Base-by-base conservation (phyloP, 2,329 filamentous ascomycete species). In the Paracorniculantispora psalliotae region DNA sequence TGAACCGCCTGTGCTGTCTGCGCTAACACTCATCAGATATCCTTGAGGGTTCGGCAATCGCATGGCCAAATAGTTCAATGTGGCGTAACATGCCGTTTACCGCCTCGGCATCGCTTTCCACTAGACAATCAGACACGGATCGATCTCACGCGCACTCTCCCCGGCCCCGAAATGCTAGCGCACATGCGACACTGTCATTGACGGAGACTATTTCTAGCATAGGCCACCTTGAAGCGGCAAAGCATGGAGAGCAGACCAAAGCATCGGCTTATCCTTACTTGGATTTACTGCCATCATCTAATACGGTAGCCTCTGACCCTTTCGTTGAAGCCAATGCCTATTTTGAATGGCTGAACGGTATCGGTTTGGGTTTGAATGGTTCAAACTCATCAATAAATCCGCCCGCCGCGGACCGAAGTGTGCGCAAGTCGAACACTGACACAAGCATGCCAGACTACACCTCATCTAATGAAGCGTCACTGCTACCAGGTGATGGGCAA, bases 61-160 rank as follows among this genome's bases (percentile, higher is more conserved):
- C 90, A 2, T 96, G 90, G 89, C 91, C 91, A 8, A 92, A 89
- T 68, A 75, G 82, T 21, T 73, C 76, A 17, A 89, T 91, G 86
- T 90, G 85, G 86, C 78, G 78, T 21, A 79, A 78, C 39, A 71
- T 75, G 19, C 72, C 76, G 15, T 71, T 75, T 61, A 71, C 74
- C 63, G 73, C 68, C 57, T 75, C 71, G 46, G 77, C 72, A 69
- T 71, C 68, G 10, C 71, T 77, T 1, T 74, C 77, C 2, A 69
- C 75, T 0, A 74, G 75, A 37, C 68, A 71, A 4, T 69, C 73
- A 1, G 78, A 81, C 43, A 76, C 79, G 46, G 72, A 78, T 2
- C 81, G 86, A n/a, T 77, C 78, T 7, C 86, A 89, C 67, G 75
- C 81, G 2, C 86, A 89, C 65, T 88, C 87, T 0, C 86, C 86